phyloP scores from a whole-genome alignment of 2,329 filamentous ascomycete species.

The Diaporthe longicolla region DNA sequence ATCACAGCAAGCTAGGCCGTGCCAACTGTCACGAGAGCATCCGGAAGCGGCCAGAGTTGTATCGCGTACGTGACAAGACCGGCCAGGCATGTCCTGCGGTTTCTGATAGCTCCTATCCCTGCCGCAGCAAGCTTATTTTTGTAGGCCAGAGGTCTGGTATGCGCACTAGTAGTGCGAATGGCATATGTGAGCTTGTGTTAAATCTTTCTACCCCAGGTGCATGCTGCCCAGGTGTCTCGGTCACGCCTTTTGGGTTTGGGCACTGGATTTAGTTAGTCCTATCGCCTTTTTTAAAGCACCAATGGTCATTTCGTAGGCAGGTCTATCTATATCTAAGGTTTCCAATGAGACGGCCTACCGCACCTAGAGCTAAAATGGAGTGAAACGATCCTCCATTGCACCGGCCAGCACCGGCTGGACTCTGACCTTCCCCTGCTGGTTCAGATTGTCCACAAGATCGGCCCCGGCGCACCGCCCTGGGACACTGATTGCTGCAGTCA shows the following conservation, averaged over 20 bases:
- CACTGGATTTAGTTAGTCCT: conserved; percentile 8
- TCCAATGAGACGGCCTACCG: conserved; percentile 11
- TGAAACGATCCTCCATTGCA: conserved; percentile 15
- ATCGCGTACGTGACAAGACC: background rate
- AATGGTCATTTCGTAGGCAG: background rate
- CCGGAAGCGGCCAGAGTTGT: background rate
- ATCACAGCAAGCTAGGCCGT: background rate
- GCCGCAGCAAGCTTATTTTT: background rate
- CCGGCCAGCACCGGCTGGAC: background rate
- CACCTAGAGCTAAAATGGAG: conserved; percentile 12
- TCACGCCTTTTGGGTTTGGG: conserved; percentile 12
- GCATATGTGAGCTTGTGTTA: background rate
- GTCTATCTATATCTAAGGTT: conserved; percentile 20
- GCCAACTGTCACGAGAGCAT: background rate
- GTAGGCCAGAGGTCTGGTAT: background rate
- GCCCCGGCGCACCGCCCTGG: conserved; percentile 4
- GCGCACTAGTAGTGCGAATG: background rate
- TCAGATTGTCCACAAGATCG: background rate
- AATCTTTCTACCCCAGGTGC: background rate
- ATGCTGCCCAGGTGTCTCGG: background rate
- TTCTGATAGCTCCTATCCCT: background rate
- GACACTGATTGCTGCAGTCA: background rate
- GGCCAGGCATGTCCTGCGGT: too few relatives aligned
- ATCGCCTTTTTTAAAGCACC: conserved; percentile 3
- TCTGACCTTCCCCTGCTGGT: background rate